These are phyloP conservation scores for Parasarocladium wereldwijsianum DNA, from an alignment of 2,329 filamentous ascomycete species.

Conservation along the genomic window DNA sequence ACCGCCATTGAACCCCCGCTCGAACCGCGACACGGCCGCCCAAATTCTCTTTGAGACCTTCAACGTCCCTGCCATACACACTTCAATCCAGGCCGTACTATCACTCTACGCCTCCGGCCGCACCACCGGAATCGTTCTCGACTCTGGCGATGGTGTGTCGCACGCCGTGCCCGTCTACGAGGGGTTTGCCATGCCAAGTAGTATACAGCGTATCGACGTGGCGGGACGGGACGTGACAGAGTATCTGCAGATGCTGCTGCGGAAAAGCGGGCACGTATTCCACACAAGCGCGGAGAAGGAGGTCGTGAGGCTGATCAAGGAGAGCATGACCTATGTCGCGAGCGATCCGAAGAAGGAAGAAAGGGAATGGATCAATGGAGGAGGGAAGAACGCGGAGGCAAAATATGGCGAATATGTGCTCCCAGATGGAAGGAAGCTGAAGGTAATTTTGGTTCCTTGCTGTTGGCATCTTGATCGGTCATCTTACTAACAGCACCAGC, in stretches of 20 bases:
- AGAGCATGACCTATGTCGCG: constrained; percentile 84
- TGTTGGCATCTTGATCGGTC: background rate
- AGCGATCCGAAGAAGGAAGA: constrained; percentile 85
- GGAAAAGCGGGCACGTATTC: constrained; percentile 88
- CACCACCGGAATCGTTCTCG: constrained; percentile 89
- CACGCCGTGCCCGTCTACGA: constrained; percentile 97
- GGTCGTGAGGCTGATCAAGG: constrained; percentile 94
- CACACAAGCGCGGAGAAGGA: constrained; percentile 98
- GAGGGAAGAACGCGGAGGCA: constrained; percentile 59
- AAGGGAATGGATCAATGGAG: constrained; percentile 76
- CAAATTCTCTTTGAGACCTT: constrained; percentile 98
- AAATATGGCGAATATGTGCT: constrained; percentile 79
- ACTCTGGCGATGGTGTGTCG: constrained; percentile 90
- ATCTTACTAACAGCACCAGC: constrained; percentile 28
- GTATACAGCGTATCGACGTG: constrained; percentile 90
- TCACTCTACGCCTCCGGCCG: constrained; percentile 92
- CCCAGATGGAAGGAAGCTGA: constrained; percentile 86
- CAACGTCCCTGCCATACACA: constrained; percentile 93
- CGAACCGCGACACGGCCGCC: constrained; percentile 89
- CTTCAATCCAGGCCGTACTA: constrained; percentile 90
- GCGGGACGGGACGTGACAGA: constrained; percentile 94
- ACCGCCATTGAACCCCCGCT: constrained; percentile 84
- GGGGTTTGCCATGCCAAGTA: constrained; percentile 91
- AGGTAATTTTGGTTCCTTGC: constrained; percentile 39
- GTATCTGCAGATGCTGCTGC: constrained; percentile 75